Base-by-base conservation (phyloP, 2,329 filamentous ascomycete genomes). In the Colletotrichum tropicicola region DNA sequence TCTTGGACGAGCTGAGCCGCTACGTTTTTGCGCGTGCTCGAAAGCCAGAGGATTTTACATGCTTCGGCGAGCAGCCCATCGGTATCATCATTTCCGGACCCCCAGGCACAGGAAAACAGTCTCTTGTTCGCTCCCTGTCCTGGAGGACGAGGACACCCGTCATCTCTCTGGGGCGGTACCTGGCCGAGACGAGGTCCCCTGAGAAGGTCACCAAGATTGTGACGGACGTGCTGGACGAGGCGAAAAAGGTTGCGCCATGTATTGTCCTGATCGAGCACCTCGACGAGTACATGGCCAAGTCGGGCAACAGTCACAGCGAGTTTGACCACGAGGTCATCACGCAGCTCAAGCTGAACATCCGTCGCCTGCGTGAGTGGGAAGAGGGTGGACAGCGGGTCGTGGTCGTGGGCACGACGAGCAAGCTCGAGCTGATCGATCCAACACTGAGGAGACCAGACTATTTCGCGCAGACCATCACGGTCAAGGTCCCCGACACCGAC, bases 201-300 rank as follows among this genome's bases (percentile, higher is more conserved):
- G 80, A 82, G 43, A 77, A 78, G 27, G 68, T 80, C 59, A 77
- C 77, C 35, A 80, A 75, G 69, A 78, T 74, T 32, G 62, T 82
- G 0, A 70, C 71, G 3, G 80, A 82, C 21, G 79, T 78, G 2
- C 68, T 82, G 2, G 94, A 98, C 12, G 92, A 96, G 73, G 96
- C 96, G 0, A 93, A 92, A 74, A 87, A 88, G 59, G 85, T 94
- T 37, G 94, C 95, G 0, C 96, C 96, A 0, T 97, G 93, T 72
- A 83, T 99, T 5, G 85, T 99, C 5, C 97, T 98, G 73, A 92
- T 98, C 61, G 94, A 97, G 70, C 91, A 97, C 70, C 92, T 98
- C 55, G 94, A 99, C 76, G 68, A 70, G 61, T 91, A 91, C 4
- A 96, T 98, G 71, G 92, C 94, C 0, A 97, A 97, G 75, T 85